Base-by-base conservation (phyloP, 768 basidiomycete genomes). In the Mycena olivaceomarginata region DNA sequence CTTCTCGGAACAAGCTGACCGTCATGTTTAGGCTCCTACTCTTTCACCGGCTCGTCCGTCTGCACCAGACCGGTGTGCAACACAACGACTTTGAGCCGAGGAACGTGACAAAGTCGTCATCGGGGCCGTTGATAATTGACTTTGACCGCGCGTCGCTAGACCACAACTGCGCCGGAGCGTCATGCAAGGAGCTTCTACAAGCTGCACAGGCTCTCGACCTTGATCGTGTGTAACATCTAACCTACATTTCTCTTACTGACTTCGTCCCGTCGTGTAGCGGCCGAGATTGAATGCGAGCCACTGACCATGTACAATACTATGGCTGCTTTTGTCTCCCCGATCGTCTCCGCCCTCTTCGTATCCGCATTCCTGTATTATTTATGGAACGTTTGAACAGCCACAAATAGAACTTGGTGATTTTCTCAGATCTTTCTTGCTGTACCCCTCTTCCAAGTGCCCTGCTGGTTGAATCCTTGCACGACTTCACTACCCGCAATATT, bases 41-140 rank as follows among this genome's bases (percentile, higher is more conserved):
- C 67, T 74, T 74, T 60, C 48, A 64, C 39, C 67, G 73, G 43
- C 65, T 74, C 18, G 73, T 74, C 66, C 59, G 66, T 53, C 46
- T 74, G 37, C 73, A 74, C 60, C 51, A 74, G 46, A 39, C 22
- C 15, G 73, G 73, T 18, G 48, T 74, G 25, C 73, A 74, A 48
- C 73, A 68, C 67, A 74, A 74, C 73, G 73, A 74, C 25, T n/a
- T 74, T 11, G 73, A 74, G 37, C 73, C 73, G n/a, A 74, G 73
- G 48, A 74, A 74, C 60, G 66, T 74, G 15, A 74, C 66, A 25
- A 20, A 64, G 60, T 75, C 74, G 9, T 63, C 67, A 20, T 74
- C 67, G 51, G 73, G 74, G 39, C 74, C 74, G 6, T 43, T 65
- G 67, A 75, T 75, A 7, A 75, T 75, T 40, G 67, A 75, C 22